Evolutionary conservation across 768 basidiomycete genomes (phyloP).

Genomic region (Collybiopsis luxurians): DNA sequence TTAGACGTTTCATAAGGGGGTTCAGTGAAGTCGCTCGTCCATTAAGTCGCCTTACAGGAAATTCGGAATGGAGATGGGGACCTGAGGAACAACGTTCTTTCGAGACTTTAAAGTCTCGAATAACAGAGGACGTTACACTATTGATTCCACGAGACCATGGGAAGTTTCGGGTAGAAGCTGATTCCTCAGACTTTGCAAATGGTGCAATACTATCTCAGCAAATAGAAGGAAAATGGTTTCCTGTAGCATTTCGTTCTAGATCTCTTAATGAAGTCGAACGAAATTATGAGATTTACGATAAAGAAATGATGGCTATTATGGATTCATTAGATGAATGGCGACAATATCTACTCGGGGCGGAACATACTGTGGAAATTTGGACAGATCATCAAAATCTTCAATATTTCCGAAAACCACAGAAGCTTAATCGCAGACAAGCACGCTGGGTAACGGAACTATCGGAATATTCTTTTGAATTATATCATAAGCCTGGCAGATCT

Average conservation of each 20-base stretch:
- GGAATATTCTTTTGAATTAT: neutral
- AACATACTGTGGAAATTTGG: too few species aligned
- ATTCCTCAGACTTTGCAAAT: too few species aligned
- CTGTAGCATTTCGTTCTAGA: neutral
- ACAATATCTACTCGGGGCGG: too few species aligned
- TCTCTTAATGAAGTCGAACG: neutral
- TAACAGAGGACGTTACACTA: conserved; percentile 24
- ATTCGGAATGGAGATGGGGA: conserved; percentile 26
- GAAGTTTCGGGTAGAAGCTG: neutral
- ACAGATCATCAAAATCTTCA: too few species aligned
- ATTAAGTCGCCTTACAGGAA: conserved; percentile 23
- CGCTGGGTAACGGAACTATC: neutral
- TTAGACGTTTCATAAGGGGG: conserved; percentile 27
- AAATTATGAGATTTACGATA: too few species aligned
- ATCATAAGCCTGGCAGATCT: too few species aligned
- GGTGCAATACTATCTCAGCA: too few species aligned
- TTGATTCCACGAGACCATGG: too few species aligned
- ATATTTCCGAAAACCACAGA: neutral
- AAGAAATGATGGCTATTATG: neutral
- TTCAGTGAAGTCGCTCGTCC: conserved; percentile 28
- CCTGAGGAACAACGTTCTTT: conserved; percentile 21
- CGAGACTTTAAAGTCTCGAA: conserved; percentile 21
- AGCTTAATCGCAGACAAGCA: neutral
- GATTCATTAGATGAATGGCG: too few species aligned
- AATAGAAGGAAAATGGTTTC: neutral